Evolutionary conservation across 176 grass and related monocot species (phyloP).

Genomic region (Eleusine coracana): DNA sequence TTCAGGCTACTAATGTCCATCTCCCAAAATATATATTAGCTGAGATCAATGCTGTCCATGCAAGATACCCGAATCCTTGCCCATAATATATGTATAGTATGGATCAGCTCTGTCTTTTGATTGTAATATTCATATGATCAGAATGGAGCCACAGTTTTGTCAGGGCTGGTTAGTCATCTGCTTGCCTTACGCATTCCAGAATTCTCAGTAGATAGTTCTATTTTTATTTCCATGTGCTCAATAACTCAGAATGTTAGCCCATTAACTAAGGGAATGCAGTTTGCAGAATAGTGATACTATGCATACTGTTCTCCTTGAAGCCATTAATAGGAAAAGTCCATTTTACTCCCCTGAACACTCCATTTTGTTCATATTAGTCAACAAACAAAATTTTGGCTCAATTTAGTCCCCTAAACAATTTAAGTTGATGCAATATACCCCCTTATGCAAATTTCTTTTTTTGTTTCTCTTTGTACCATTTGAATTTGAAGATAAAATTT

Average conservation of each 20-base stretch:
- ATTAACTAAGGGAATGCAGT: not conserved
- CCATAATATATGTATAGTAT: conserved; percentile 33
- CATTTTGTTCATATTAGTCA: no score
- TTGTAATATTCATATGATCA: not conserved
- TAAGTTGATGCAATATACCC: no score
- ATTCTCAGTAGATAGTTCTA: not conserved
- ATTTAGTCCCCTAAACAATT: no score
- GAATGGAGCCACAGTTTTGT: conserved; percentile 4
- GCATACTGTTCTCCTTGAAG: not conserved
- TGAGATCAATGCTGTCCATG: conserved; percentile 78
- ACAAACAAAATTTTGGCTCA: no score
- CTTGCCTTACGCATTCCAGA: not conserved
- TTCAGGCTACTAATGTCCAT: conserved; percentile 51
- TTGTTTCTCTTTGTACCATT: no score
- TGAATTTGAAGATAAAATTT: no score
- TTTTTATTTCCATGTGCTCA: not conserved
- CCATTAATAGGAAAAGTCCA: no score
- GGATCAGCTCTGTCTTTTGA: not conserved
- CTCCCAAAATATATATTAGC: conserved; percentile 50
- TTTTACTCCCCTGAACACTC: no score
- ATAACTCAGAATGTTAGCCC: not conserved
- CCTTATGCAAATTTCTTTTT: no score
- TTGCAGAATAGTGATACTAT: not conserved
- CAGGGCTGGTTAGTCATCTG: not conserved
- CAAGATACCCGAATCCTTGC: conserved; percentile 70